Conservation (phyloP, 2,329 filamentous ascomycete genomes). For the Fusarium transvaalense region DNA sequence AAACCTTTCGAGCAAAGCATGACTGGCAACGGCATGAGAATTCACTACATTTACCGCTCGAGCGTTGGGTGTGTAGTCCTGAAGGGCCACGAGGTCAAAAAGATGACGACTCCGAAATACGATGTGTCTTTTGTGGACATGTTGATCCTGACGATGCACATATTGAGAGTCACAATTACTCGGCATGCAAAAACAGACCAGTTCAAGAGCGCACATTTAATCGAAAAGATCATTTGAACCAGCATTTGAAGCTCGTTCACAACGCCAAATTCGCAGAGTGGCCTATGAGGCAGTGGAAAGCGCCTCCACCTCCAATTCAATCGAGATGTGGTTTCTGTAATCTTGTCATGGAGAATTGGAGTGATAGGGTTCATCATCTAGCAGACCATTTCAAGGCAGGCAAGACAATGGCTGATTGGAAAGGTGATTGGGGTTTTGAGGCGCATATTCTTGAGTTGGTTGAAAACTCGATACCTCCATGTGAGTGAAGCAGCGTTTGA, state of each 20-base stretch:
- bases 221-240: conserved; percentile 58
- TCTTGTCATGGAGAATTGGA: conserved; percentile 54
- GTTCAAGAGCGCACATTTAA: conserved; percentile 59
- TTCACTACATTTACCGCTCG: conserved; percentile 59
- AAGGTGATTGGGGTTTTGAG: conserved; percentile 59
- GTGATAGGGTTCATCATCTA: conserved; percentile 53
- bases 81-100: conserved; percentile 52
- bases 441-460: conserved; percentile 53
- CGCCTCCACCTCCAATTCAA: conserved; percentile 52
- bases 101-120: conserved; percentile 47
- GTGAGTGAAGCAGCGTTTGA: conserved; percentile 34
- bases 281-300: conserved; percentile 54
- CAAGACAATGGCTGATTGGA: conserved; percentile 58
- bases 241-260: conserved; percentile 58
- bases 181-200: conserved; percentile 63
- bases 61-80: conserved; percentile 60
- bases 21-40: conserved; percentile 65
- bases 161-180: conserved; percentile 54
- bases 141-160: conserved; percentile 51
- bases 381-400: conserved; percentile 58
- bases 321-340: conserved; percentile 59
- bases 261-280: conserved; percentile 54
- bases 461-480: conserved; percentile 58
- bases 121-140: conserved; percentile 57
- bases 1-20: conserved; percentile 60